phyloP scores from a whole-genome alignment of 331 rosid species.

The Rhamnella rubrinervis region DNA sequence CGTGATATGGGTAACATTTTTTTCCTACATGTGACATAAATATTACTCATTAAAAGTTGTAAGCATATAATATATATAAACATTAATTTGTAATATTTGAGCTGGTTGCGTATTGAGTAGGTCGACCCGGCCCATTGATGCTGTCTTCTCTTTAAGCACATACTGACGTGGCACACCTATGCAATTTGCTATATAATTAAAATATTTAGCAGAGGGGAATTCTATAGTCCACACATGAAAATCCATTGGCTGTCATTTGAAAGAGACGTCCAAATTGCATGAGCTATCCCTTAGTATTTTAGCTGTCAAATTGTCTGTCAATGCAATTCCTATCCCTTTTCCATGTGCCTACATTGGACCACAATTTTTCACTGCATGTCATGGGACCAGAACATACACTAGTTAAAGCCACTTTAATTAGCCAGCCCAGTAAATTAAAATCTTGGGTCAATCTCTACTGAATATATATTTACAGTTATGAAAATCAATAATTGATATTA shows the following conservation, averaged over 20 bases:
- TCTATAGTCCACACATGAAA: conserved; percentile 46
- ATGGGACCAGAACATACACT: too few species aligned
- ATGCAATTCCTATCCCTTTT: conserved; percentile 32
- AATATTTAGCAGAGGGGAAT: conserved; percentile 39
- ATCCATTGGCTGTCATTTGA: conserved; percentile 37
- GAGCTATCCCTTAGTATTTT: conserved; percentile 20
- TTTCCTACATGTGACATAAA: too few species aligned
- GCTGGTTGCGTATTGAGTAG: too few species aligned
- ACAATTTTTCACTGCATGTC: conserved; percentile 7
- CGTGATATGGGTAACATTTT: too few species aligned
- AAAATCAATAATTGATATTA: too few species aligned
- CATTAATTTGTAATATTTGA: too few species aligned
- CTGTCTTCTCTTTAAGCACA: not conserved
- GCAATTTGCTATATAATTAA: conserved; percentile 18
- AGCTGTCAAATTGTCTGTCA: conserved; percentile 63
- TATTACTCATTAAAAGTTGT: too few species aligned
- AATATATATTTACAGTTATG: too few species aligned
- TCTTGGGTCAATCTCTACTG: too few species aligned
- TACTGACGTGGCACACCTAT: conserved; percentile 8
- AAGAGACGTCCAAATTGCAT: conserved; percentile 24
- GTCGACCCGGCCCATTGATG: not conserved
- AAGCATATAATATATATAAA: too few species aligned
- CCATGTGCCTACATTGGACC: conserved; percentile 73
- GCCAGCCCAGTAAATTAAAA: too few species aligned
- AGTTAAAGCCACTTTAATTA: not conserved